Conservation (phyloP, 2,329 filamentous ascomycete species). For the Apiospora arundinis region DNA sequence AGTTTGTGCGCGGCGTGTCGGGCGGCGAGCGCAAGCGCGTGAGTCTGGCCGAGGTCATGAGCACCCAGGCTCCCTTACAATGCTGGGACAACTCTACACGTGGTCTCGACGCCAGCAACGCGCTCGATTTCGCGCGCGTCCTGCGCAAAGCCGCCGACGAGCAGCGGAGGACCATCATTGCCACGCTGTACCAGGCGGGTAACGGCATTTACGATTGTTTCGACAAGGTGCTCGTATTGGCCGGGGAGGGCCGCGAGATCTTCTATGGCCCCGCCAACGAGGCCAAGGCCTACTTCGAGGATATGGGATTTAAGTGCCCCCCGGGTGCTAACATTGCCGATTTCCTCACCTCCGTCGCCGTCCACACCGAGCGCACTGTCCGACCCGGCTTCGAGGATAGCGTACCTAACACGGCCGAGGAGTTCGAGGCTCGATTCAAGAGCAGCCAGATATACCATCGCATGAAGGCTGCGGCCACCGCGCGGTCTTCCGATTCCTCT, state of each 20-base stretch:
- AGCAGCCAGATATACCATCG: conserved; percentile 44
- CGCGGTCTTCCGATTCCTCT: conserved; percentile 27
- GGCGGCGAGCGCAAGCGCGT: conserved; percentile 77
- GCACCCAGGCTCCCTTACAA: conserved; percentile 59
- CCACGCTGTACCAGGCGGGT: conserved; percentile 74
- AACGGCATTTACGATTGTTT: conserved; percentile 71
- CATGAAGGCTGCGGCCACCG: conserved; percentile 10
- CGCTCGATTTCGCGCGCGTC: conserved; percentile 72
- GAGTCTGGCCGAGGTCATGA: conserved; percentile 73
- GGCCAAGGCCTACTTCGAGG: conserved; percentile 70
- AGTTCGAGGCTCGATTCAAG: conserved; percentile 57
- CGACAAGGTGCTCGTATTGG: conserved; percentile 80
- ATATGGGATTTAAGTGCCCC: conserved; percentile 66
- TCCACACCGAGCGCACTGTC: conserved; percentile 66
- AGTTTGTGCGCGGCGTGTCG: conserved; percentile 67
- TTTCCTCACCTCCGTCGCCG: conserved; percentile 72
- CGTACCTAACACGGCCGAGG: conserved; percentile 66
- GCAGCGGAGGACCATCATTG: conserved; percentile 68
- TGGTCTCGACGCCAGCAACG: conserved; percentile 75
- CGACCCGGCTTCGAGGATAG: conserved; percentile 61
- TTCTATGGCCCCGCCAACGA: conserved; percentile 68
- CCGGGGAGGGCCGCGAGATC: conserved; percentile 66
- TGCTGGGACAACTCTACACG: conserved; percentile 79
- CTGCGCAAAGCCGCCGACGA: conserved; percentile 71
- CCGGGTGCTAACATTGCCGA: conserved; percentile 65